Evolutionary conservation across 2,329 filamentous ascomycete species (phyloP), one percentile per base, ranked within the genome.

Genomic region (Neonectria neomacrospora): DNA sequence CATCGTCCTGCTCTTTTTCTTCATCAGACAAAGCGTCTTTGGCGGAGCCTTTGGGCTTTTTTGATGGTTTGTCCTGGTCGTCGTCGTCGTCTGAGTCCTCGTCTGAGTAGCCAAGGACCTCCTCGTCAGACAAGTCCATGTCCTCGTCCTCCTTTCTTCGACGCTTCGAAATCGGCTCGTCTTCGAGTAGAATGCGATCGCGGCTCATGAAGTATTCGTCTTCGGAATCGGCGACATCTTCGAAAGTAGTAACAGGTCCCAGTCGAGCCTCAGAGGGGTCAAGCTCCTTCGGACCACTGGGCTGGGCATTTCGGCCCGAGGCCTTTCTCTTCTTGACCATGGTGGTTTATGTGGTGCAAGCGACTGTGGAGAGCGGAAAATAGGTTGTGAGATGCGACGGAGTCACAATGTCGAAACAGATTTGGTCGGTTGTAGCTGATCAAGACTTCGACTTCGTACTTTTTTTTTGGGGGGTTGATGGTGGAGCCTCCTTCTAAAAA

Each of bases 141-240:
- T 88, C 87, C 65, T 96, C 88, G 74, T 95, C 90, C 61, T 89
- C 83, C 71, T 89, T 91, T 72, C 90, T 88, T 73, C 90, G 85
- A 68, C 92, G 89, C 81, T 97, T 97, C 30, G 89, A 89, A 41
- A 88, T 86, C 14, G 91, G 92, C 34, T 86, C 91, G 69, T 97
- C 93, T 30, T 97, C 93, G 39, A 99, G 85, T 73, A 95, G 80
- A 66, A 99, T 89, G 75, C 92, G 91, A 79, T 99, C 96, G 68
- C 91, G 88, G 67, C 94, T 91, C 63, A 94, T 83, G 73, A 95
- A 93, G 77, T 97, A 97, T 76, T 97, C 93, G 78, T 99, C 96
- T 77, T 97, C 93, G 1, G 94, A 96, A 77, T 97, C 91, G 68
- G 94, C 93, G 71, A 99, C 90, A 79, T 97, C 93, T 78, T 95